A percentile compares a stretch with the other conserved stretches of the same genome.
phyloP scores from a whole-genome alignment of 768 basidiomycete genomes.

The Mycena rebaudengoi region DNA sequence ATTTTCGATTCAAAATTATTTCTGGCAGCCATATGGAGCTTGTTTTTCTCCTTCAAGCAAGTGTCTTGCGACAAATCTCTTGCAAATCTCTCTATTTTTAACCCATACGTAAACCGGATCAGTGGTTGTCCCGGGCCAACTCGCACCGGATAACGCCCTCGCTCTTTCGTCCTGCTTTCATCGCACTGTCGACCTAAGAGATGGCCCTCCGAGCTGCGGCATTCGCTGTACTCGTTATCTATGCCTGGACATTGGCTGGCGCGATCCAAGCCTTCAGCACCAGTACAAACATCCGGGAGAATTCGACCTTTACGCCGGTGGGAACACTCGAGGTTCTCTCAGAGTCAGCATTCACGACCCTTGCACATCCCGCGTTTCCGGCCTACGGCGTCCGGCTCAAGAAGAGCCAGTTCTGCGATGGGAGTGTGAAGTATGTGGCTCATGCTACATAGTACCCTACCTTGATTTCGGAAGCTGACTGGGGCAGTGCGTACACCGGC shows the following conservation, averaged over 20 bases:
- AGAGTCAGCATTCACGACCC: constrained; percentile 3
- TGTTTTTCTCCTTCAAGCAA: constrained; percentile 1
- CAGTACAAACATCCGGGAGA: constrained; percentile 8
- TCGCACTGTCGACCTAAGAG: constrained; percentile 12
- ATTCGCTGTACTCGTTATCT: constrained; percentile 4
- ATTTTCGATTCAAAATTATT: background rate
- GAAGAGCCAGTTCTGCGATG: constrained; percentile 45
- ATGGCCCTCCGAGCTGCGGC: constrained; percentile 7
- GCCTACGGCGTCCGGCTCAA: constrained; percentile 50
- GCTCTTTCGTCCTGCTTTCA: constrained; percentile 5
- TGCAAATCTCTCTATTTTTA: background rate
- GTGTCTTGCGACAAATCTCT: constrained; percentile 1
- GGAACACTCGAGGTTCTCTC: constrained; percentile 10
- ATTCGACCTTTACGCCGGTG: background rate
- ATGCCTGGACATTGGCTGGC: constrained; percentile 7
- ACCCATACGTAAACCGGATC: constrained; percentile 10
- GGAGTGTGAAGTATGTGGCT: constrained; percentile 41
- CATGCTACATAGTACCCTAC: background rate
- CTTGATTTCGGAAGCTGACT: background rate
- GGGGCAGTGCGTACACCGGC: constrained; percentile 51
- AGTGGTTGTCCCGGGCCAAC: constrained; percentile 5
- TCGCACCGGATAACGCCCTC: constrained; percentile 6
- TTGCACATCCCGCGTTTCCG: constrained; percentile 54
- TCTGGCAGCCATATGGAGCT: background rate
- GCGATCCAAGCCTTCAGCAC: constrained; percentile 7